phyloP scores from a whole-genome alignment of 805 yeast species.

The Sungouiella thailandica region DNA sequence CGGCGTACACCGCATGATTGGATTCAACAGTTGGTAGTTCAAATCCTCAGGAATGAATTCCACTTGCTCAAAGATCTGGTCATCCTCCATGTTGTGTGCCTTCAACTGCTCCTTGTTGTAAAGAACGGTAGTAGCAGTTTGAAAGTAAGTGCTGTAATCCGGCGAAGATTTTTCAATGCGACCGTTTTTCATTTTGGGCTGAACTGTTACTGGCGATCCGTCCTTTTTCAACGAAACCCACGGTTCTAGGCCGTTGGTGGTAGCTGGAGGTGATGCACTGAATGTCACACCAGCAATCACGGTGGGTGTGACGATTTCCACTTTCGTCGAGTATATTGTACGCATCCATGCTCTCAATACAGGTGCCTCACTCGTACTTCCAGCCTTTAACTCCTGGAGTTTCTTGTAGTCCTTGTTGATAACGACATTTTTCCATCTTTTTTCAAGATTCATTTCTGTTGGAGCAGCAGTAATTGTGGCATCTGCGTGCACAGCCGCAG shows the following conservation, averaged over 20 bases:
- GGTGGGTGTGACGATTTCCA: slow-evolving; percentile 61
- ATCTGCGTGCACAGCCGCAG: slow-evolving; percentile 10
- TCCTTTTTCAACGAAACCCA: slow-evolving; percentile 77
- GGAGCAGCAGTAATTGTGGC: slow-evolving; percentile 11
- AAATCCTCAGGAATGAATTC: slow-evolving; percentile 59
- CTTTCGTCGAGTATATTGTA: slow-evolving; percentile 53
- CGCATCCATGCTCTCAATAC: slow-evolving; percentile 60
- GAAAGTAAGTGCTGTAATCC: slow-evolving; percentile 70
- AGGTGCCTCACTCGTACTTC: slow-evolving; percentile 26
- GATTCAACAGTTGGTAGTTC: slow-evolving; percentile 68
- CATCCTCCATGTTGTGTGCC: slow-evolving; percentile 69
- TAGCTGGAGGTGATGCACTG: slow-evolving; percentile 64
- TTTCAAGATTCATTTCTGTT: slow-evolving; percentile 16
- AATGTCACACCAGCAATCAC: slow-evolving; percentile 61
- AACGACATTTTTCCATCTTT: slow-evolving; percentile 27
- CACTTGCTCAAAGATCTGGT: slow-evolving; percentile 53
- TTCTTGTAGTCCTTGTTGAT: slow-evolving; percentile 26
- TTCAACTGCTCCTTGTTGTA: slow-evolving; percentile 58
- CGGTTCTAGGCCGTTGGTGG: slow-evolving; percentile 65
- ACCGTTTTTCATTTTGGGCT: slow-evolving; percentile 74
- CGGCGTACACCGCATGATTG: slow-evolving; percentile 83
- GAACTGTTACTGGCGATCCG: slow-evolving; percentile 76
- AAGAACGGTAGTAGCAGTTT: slow-evolving; percentile 56
- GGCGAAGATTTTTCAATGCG: slow-evolving; percentile 62
- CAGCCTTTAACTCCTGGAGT: slow-evolving; percentile 17